These are phyloP conservation scores for Mortierella polycephala DNA, from an alignment of 371 early-diverging fungal species.

Conservation along the genomic window DNA sequence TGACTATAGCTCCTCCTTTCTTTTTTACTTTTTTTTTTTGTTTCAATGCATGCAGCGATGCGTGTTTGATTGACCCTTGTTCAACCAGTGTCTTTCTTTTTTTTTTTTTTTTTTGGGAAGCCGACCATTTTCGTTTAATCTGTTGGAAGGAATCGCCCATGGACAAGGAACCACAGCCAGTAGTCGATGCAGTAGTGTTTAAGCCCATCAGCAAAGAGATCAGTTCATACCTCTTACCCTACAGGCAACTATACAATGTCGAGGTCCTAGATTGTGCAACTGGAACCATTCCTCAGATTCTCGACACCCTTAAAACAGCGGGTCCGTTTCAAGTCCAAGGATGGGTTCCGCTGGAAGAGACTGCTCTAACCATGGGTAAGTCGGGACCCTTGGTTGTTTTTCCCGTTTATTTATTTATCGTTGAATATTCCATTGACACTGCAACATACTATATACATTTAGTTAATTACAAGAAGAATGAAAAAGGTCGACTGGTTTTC, in stretches of 20 bases:
- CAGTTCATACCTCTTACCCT: constrained; percentile 6
- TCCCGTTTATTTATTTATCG: not conserved
- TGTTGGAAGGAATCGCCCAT: not conserved
- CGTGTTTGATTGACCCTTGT: too few relatives aligned
- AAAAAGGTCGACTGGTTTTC: not conserved
- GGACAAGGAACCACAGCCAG: not conserved
- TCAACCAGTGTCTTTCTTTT: too few relatives aligned
- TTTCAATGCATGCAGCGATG: too few relatives aligned
- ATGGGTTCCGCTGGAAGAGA: constrained; percentile 20
- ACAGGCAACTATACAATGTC: constrained; percentile 24
- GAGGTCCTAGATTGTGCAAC: constrained; percentile 28
- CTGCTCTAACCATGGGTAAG: constrained; percentile 9
- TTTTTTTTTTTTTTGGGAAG: too few relatives aligned
- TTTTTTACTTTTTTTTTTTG: too few relatives aligned
- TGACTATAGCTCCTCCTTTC: too few relatives aligned
- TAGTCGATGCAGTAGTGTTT: constrained; percentile 11
- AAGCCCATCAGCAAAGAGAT: constrained; percentile 9
- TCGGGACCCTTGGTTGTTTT: not conserved
- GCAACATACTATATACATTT: too few relatives aligned
- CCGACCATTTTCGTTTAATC: too few relatives aligned
- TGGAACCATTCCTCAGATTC: constrained; percentile 6
- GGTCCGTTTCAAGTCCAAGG: constrained; percentile 36
- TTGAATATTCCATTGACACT: not conserved
- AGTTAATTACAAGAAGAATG: not conserved
- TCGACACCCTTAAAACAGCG: constrained; percentile 13